Conservation (phyloP, 176 grass and related monocot genomes). For the Eleusine coracana region DNA sequence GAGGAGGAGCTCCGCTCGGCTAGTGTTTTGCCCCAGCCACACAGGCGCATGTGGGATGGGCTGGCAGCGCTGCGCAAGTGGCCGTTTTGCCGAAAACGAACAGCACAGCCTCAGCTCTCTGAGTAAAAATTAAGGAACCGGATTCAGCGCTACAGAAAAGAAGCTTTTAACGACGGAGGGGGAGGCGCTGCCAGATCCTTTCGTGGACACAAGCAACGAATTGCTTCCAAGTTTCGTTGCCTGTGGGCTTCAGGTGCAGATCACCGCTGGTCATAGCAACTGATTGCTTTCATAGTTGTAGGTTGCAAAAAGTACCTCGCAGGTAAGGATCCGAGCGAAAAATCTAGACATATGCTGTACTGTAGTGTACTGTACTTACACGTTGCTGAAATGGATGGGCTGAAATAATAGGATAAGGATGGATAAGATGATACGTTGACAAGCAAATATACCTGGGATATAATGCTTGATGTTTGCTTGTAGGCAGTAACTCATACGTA, state of each 20-base stretch:
- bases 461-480: background rate
- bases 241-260: background rate
- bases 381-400: background rate
- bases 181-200: background rate
- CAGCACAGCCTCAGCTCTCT: background rate
- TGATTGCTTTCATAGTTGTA: background rate
- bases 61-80: conserved; percentile 27
- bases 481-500: too few species aligned
- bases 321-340: background rate
- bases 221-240: background rate
- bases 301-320: background rate
- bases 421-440: background rate
- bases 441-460: background rate
- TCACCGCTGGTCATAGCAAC: background rate
- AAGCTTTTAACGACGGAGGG: background rate
- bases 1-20: background rate
- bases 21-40: background rate
- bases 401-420: background rate
- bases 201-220: background rate
- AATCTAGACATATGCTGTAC: background rate
- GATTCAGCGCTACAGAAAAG: background rate
- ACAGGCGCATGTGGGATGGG: conserved; percentile 23
- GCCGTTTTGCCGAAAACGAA: background rate
- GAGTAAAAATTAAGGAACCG: background rate
- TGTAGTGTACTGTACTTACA: background rate